Conservation (phyloP, 2,329 filamentous ascomycete species). For the Colletotrichum tamarilloi region DNA sequence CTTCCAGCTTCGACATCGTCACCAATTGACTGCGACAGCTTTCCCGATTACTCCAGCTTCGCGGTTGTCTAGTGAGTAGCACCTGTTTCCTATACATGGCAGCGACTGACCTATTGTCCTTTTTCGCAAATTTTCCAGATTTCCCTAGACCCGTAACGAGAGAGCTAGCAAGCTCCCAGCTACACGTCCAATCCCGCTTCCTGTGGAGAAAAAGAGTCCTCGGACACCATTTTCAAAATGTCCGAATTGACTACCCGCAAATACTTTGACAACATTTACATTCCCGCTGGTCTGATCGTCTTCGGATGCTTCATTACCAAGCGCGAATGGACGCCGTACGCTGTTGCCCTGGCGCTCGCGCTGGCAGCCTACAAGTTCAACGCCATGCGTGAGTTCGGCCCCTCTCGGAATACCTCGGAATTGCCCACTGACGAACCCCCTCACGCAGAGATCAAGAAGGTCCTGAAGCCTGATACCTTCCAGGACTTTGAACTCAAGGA, state of each 20-base stretch:
- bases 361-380: slow-evolving; percentile 79
- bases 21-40: slow-evolving; percentile 20
- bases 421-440: slow-evolving; percentile 15
- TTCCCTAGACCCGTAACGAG: slow-evolving; percentile 1
- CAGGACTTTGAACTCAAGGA: slow-evolving; percentile 94
- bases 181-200: slow-evolving; percentile 2
- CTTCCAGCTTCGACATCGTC: neutral
- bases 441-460: slow-evolving; percentile 76
- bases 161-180: slow-evolving; percentile 9
- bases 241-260: slow-evolving; percentile 62
- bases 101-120: neutral
- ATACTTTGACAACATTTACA: slow-evolving; percentile 83
- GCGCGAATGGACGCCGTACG: slow-evolving; percentile 79
- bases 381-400: slow-evolving; percentile 70
- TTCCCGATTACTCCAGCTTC: neutral
- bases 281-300: slow-evolving; percentile 83
- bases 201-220: slow-evolving; percentile 24
- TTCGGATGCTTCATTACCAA: slow-evolving; percentile 83
- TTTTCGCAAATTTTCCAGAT: neutral
- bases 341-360: slow-evolving; percentile 72
- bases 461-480: slow-evolving; percentile 88
- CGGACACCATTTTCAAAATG: slow-evolving; percentile 38
- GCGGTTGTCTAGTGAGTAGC: slow-evolving; percentile 22
- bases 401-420: slow-evolving; percentile 23
- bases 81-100: neutral